phyloP scores from a whole-genome alignment of 108 stramenopile genomes.

The Nitzschia inconspicua region DNA sequence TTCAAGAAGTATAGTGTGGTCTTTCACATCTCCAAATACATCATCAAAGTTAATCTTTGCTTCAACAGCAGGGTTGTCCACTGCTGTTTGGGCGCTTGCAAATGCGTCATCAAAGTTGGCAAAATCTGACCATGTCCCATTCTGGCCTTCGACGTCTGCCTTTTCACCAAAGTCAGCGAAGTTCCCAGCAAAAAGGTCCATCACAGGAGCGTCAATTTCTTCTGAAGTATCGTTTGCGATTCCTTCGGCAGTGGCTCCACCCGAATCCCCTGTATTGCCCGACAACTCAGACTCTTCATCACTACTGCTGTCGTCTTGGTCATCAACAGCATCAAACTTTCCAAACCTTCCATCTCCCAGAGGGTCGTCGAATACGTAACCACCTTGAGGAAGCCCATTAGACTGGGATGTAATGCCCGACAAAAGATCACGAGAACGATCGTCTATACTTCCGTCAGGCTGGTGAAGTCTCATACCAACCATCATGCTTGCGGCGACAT shows the following conservation, averaged over 20 bases:
- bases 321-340: slow-evolving; percentile 26
- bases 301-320: slow-evolving; percentile 29
- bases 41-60: slow-evolving; percentile 15
- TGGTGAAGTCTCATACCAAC: slow-evolving; percentile 56
- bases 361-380: slow-evolving; percentile 76
- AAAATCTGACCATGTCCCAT: slow-evolving; percentile 47
- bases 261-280: slow-evolving; percentile 32
- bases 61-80: neutral
- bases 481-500: slow-evolving; percentile 90
- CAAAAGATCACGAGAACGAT: slow-evolving; percentile 24
- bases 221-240: slow-evolving; percentile 9
- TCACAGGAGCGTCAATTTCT: slow-evolving; percentile 40
- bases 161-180: slow-evolving; percentile 27
- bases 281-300: slow-evolving; percentile 31
- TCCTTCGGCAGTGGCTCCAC: slow-evolving; percentile 12
- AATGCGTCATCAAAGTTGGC: slow-evolving; percentile 69
- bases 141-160: neutral
- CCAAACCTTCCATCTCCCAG: slow-evolving; percentile 40
- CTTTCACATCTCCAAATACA: slow-evolving; percentile 28
- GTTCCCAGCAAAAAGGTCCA: slow-evolving; percentile 84
- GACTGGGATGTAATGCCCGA: slow-evolving; percentile 25
- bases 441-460: slow-evolving; percentile 11
- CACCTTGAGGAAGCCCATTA: slow-evolving; percentile 18
- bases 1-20: slow-evolving; percentile 24
- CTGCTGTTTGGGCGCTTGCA: slow-evolving; percentile 11